Evolutionary conservation across 164 flowering plant species (phyloP).

Genomic region (Vitis vinifera): DNA sequence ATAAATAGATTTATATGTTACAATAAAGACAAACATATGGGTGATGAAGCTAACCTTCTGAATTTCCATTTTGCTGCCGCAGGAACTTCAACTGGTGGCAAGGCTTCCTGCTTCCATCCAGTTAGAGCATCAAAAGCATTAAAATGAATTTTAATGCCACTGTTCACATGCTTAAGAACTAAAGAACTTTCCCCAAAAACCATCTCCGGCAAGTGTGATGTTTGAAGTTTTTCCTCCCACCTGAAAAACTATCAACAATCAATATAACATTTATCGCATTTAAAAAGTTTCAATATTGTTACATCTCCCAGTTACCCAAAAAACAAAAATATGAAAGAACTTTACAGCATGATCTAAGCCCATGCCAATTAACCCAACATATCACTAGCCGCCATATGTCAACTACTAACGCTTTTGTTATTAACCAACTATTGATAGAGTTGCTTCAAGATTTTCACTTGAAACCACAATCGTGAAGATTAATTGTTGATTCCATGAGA

Average conservation of each 20-base stretch:
- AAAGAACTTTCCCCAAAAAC: slow-evolving; percentile 85
- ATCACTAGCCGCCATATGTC: too few species aligned
- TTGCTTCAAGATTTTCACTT: too few species aligned
- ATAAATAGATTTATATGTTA: background rate
- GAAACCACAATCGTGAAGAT: too few species aligned
- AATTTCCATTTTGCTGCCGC: slow-evolving; percentile 96
- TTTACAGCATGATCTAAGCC: too few species aligned
- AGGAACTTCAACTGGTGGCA: slow-evolving; percentile 97
- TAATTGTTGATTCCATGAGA: too few species aligned
- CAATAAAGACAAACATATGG: too few species aligned
- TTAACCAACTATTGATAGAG: too few species aligned
- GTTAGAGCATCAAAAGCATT: slow-evolving; percentile 87
- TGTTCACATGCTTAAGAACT: slow-evolving; percentile 55
- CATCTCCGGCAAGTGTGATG: slow-evolving; percentile 93
- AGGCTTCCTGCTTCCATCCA: slow-evolving; percentile 85
- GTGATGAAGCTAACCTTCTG: slow-evolving; percentile 52
- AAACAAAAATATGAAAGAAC: background rate
- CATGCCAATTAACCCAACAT: too few species aligned
- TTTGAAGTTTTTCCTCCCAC: slow-evolving; percentile 80
- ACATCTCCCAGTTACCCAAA: too few species aligned
- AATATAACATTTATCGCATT: background rate
- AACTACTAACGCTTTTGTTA: too few species aligned
- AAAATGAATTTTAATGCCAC: slow-evolving; percentile 62
- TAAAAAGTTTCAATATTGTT: too few species aligned
- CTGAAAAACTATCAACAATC: slow-evolving; percentile 37